These are phyloP conservation scores for Teunomyces barrocoloradensis DNA, from an alignment of 805 yeast species.

Conservation along the genomic window DNA sequence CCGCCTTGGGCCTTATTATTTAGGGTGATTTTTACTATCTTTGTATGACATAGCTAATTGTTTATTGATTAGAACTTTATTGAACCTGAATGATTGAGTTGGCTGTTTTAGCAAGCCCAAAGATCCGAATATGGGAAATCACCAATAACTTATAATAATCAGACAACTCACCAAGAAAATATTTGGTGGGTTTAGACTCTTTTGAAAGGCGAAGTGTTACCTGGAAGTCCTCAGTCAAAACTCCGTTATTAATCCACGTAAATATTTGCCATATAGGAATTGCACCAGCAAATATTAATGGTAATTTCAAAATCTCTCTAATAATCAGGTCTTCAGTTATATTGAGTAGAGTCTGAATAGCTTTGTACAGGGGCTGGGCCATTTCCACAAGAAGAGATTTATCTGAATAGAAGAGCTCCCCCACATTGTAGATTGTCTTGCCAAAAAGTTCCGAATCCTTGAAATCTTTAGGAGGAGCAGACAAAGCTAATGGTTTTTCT, in stretches of 20 bases:
- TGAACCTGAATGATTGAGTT: slow-evolving; percentile 19
- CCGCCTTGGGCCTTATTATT: slow-evolving; percentile 9
- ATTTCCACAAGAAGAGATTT: slow-evolving; percentile 9
- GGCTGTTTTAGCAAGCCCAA: slow-evolving; percentile 39
- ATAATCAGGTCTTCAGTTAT: slow-evolving; percentile 3
- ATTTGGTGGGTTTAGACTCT: slow-evolving; percentile 17
- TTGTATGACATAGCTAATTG: neutral
- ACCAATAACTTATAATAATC: slow-evolving; percentile 24
- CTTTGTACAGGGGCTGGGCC: slow-evolving; percentile 16
- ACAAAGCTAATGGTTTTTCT: slow-evolving; percentile 3
- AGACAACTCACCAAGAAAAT: slow-evolving; percentile 20
- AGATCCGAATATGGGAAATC: slow-evolving; percentile 42
- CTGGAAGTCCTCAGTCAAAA: slow-evolving; percentile 15
- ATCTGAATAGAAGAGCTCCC: slow-evolving; percentile 16
- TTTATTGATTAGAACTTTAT: neutral
- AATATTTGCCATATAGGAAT: slow-evolving; percentile 46
- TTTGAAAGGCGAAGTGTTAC: slow-evolving; percentile 9
- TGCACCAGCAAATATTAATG: slow-evolving; percentile 51
- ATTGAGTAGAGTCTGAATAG: slow-evolving; percentile 13
- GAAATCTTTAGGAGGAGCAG: neutral
- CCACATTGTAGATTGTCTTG: slow-evolving; percentile 10
- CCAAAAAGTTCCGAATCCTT: slow-evolving; percentile 7
- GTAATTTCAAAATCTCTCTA: slow-evolving; percentile 17
- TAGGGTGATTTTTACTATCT: neutral
- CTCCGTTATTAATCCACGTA: slow-evolving; percentile 30